Base-by-base conservation (phyloP, 371 early-diverging fungal genomes). In the Mortierella sp. region DNA sequence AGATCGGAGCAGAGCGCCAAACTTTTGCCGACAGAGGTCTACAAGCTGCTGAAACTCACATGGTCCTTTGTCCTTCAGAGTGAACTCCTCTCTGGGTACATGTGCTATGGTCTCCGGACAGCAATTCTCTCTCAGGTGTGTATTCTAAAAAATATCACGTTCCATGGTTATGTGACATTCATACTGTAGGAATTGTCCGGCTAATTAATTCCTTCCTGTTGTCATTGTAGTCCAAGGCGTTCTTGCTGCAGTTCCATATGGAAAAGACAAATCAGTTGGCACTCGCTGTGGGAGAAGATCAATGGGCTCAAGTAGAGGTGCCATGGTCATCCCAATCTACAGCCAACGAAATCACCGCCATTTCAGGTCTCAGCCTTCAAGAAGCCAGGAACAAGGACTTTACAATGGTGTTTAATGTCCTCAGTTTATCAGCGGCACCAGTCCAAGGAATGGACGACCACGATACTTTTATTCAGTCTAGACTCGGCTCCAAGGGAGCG, bases 261-360 rank as follows among this genome's bases (percentile, higher is more conserved):
- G 97, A 98, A 80, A 94, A 95, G 72, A 91, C 93, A 34, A 96
- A 94, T 65, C 98, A 98, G 87, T 90, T 96, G 38, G 93, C 95
- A 5, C 89, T 95, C n/a, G 87, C 98, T 19, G 94, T 98, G 58
- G 99, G 98, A 76, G 97, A 96, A 80, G 99, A 99, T 84, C 97
- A 97, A 87, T 99, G 99, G 99, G 91, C 92, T 24, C 96, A 95
- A 70, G 94, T 96, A 14, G 97, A 96, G 72, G 96, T 98, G 13
- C 97, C 98, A 0, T 89, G 94, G 50, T 98, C 98, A 74, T 98
- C 97, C 74, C 99, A 99, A 84, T 87, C 90, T 28, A 95, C 97
- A 70, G 94, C 95, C 14, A 94, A 97, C 68, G 90, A 91, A 65
- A 91, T 98, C n/a, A 90, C 95, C 42, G 90, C 91, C 8, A 90